Conservation (phyloP, 2,329 filamentous ascomycete genomes). For the Furcasterigmium sp. region DNA sequence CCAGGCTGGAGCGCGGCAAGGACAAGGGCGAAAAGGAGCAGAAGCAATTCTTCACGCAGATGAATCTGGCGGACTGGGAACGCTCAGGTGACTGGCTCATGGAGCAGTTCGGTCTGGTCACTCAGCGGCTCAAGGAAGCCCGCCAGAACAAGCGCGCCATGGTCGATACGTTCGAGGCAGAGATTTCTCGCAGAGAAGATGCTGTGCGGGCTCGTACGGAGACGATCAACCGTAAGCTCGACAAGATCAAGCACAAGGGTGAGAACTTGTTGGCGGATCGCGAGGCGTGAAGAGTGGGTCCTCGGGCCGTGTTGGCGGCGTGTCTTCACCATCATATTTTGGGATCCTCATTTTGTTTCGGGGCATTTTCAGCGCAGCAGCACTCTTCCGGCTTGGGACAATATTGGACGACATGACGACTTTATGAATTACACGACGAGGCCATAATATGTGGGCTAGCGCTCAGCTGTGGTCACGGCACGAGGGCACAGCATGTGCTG, state of each 20-base stretch:
- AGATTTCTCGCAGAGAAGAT: conserved; percentile 50
- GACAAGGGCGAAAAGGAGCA: conserved; percentile 40
- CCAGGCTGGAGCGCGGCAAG: conserved; percentile 46
- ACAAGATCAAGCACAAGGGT: conserved; percentile 51
- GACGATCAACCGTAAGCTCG: conserved; percentile 49
- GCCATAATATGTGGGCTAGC: no score
- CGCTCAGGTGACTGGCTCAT: conserved; percentile 56
- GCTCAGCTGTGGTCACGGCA: neutral
- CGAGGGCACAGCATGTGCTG: neutral
- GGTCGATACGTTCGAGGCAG: conserved; percentile 46
- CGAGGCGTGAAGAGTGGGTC: conserved; percentile 15
- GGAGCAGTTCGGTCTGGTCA: conserved; percentile 44
- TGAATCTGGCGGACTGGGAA: conserved; percentile 54
- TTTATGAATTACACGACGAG: no score
- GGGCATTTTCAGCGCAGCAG: no score
- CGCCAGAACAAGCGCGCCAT: conserved; percentile 44
- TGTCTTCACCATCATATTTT: no score
- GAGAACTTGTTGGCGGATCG: conserved; percentile 48
- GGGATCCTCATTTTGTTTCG: no score
- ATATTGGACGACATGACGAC: no score
- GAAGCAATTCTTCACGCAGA: conserved; percentile 44
- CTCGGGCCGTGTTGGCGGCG: no score
- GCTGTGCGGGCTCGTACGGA: conserved; percentile 47
- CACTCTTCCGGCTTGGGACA: no score
- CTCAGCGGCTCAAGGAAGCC: conserved; percentile 41